Conservation (phyloP, 768 basidiomycete species). For the Leucosporidium yakuticum region DNA sequence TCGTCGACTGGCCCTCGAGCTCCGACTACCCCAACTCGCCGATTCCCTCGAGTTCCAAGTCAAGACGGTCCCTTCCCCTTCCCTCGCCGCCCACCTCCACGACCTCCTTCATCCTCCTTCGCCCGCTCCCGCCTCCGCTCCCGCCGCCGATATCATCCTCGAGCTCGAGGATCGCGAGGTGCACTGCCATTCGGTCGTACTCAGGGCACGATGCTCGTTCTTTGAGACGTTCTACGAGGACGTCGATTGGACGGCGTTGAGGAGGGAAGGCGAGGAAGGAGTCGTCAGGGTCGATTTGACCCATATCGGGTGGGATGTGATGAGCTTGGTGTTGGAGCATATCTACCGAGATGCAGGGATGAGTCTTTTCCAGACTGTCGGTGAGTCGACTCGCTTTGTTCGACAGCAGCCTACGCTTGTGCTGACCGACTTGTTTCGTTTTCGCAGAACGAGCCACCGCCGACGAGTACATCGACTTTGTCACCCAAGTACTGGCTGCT, state of each 20-base stretch:
- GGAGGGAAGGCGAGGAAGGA: slow-evolving; percentile 53
- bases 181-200: slow-evolving; percentile 60
- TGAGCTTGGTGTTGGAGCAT: slow-evolving; percentile 68
- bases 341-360: slow-evolving; percentile 63
- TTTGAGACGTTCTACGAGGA: slow-evolving; percentile 80
- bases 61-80: slow-evolving; percentile 53
- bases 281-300: slow-evolving; percentile 59
- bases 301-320: slow-evolving; percentile 66
- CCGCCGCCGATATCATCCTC: slow-evolving; percentile 59
- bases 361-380: slow-evolving; percentile 65
- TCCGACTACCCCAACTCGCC: slow-evolving; percentile 56
- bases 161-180: slow-evolving; percentile 63
- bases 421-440: slow-evolving; percentile 7
- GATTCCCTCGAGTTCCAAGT: slow-evolving; percentile 57
- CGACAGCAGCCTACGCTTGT: too few species aligned
- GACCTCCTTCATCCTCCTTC: slow-evolving; percentile 48
- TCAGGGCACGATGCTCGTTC: slow-evolving; percentile 76
- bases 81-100: slow-evolving; percentile 52
- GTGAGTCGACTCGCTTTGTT: slow-evolving; percentile 46
- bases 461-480: slow-evolving; percentile 75
- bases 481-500: slow-evolving; percentile 77
- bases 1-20: slow-evolving; percentile 13
- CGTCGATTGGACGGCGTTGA: slow-evolving; percentile 65
- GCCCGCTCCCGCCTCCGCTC: neutral
- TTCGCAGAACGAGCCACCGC: slow-evolving; percentile 57